A percentile compares a stretch with the other conserved stretches of the same genome.
Conservation (phyloP, 495 filamentous ascomycete genomes). For the Penicillium atrosanguineum region DNA sequence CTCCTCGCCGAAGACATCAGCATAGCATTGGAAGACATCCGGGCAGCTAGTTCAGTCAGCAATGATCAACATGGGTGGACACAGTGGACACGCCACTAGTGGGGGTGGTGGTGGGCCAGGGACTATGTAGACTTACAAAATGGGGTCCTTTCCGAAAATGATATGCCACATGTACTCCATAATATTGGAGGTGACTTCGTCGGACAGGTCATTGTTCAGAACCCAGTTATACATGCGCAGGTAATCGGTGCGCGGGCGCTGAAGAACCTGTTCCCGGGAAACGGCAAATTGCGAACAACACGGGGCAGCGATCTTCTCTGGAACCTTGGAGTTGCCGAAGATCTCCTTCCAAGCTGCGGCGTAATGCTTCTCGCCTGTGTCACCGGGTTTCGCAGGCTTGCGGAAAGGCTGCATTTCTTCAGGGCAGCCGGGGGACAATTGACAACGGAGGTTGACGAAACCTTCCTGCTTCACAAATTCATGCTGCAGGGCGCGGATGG, state of each 20-base stretch:
- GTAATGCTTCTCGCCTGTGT: slow-evolving; percentile 43
- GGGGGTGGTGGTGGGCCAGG: not conserved
- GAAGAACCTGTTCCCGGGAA: slow-evolving; percentile 48
- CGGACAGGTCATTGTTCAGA: slow-evolving; percentile 43
- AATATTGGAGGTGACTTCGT: slow-evolving; percentile 44
- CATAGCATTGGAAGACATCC: slow-evolving; percentile 44
- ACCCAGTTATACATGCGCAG: slow-evolving; percentile 59
- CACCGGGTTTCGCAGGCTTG: slow-evolving; percentile 49
- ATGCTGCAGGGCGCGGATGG: slow-evolving; percentile 36
- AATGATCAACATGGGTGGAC: not conserved
- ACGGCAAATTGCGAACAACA: slow-evolving; percentile 75
- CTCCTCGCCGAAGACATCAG: slow-evolving; percentile 44
- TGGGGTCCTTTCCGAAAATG: slow-evolving; percentile 51
- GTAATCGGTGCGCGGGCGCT: slow-evolving; percentile 53
- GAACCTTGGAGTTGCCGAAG: slow-evolving; percentile 43
- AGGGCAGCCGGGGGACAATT: slow-evolving; percentile 39
- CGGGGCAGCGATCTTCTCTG: slow-evolving; percentile 47
- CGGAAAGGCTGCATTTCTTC: slow-evolving; percentile 42
- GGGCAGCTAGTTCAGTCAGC: slow-evolving; percentile 36
- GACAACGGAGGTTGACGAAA: slow-evolving; percentile 44
- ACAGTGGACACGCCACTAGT: not conserved
- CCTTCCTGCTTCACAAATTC: slow-evolving; percentile 37
- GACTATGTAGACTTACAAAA: slow-evolving; percentile 38
- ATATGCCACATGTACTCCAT: slow-evolving; percentile 58
- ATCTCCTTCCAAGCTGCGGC: slow-evolving; percentile 43